Conservation (phyloP, 2,329 filamentous ascomycete species). For the Monosporascus sp. region DNA sequence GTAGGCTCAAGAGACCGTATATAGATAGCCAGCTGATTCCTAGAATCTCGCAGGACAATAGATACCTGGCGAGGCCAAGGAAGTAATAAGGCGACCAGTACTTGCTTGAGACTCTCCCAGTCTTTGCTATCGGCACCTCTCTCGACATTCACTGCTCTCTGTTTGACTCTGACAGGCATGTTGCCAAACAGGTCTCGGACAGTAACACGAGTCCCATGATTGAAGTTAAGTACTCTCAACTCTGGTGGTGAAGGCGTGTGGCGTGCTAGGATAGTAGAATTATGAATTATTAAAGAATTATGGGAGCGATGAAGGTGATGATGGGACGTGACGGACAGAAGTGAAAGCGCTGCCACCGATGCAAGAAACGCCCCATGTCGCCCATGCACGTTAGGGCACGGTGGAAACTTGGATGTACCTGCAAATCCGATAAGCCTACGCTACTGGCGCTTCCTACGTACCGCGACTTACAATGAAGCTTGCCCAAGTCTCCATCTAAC, state of each 20-base stretch:
- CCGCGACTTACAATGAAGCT: conserved; percentile 59
- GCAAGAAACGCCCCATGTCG: conserved; percentile 69
- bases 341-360: conserved; percentile 67
- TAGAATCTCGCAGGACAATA: conserved; percentile 52
- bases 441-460: conserved; percentile 2
- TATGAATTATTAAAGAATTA: conserved; percentile 65
- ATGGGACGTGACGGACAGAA: conserved; percentile 71
- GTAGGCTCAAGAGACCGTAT: conserved; percentile 24
- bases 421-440: conserved; percentile 6
- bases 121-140: conserved; percentile 50
- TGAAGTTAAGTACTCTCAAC: conserved; percentile 47
- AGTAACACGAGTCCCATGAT: conserved; percentile 68
- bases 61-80: conserved; percentile 56
- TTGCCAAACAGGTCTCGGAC: conserved; percentile 82
- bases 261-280: conserved; percentile 59
- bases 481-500: conserved; percentile 65
- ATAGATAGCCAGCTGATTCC: conserved; percentile 29
- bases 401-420: conserved; percentile 75
- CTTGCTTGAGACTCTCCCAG: conserved; percentile 58
- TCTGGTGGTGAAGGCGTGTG: conserved; percentile 55
- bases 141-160: conserved; percentile 54
- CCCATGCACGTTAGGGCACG: conserved; percentile 50
- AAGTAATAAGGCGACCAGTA: conserved; percentile 61
- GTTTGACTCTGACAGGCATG: conserved; percentile 86
- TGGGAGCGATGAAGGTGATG: conserved; percentile 54